Base-by-base conservation (phyloP, 805 yeast genomes). In the Candida peoriensis region DNA sequence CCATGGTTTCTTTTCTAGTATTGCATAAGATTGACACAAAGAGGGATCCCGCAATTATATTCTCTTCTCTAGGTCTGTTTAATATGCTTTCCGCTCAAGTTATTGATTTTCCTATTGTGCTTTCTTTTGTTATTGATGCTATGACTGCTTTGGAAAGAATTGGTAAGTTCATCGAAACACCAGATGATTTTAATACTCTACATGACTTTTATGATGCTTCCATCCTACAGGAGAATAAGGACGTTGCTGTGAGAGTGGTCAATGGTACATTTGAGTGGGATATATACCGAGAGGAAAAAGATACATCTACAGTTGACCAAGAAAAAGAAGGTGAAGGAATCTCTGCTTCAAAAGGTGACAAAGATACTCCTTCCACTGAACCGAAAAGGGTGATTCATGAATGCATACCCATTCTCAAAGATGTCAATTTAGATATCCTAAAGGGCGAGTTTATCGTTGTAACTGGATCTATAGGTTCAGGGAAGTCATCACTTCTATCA, bases 381-480 rank as follows among this genome's bases (percentile, higher is more conserved):
- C 29, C 27, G 5, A 26, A 20, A 14, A 35, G 24, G 24, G 23
- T 46, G 6, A 32, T 32, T 8, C 42, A 38, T 27, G 32, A 30
- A 18, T 17, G 30, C 12, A 41, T 28, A 17, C 36, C 20, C 13
- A 35, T 35, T 12, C 78, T 48, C 35, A 49, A 25, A 10, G 43
- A 77, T 48, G 54, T 85, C 34, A 64, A 76, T 42, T 54, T 85
- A 14, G 54, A 61, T 2, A 63, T 85, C 28, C 57, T 64, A 25
- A 73, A 70, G 36, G 85, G 85, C 19, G 94, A 84, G 50, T 77
- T 87, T 35, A 61, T 85, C 5, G 80, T 81, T 36, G 64, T 83
- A 9, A 79, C 88, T 0, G 95, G 95, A n/a, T 55, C 76, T 2
- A 82, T 86, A 46, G 95, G 95, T 2, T 68, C 83, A 4, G 95